Evolutionary conservation across 1,284 basidiomycete species (phyloP).

Genomic region (Cronartium quercuum): DNA sequence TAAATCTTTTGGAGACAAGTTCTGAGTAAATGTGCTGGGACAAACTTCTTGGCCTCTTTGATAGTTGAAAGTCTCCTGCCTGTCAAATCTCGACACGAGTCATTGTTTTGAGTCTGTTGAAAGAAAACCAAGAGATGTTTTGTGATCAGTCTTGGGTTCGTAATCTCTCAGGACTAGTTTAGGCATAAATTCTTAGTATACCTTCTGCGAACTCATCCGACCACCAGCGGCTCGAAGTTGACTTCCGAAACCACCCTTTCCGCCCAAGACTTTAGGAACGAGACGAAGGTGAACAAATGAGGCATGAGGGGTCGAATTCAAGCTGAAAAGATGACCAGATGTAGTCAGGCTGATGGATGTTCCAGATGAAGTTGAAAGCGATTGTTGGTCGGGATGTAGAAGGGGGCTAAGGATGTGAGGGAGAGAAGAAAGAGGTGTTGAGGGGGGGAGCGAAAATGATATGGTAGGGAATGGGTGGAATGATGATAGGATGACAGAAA

Average conservation of each 20-base stretch:
- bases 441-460: constrained; percentile 13
- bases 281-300: constrained; percentile 45
- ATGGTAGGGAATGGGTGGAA: constrained; percentile 35
- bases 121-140: not conserved
- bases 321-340: not conserved
- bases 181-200: constrained; percentile 44
- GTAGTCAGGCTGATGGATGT: constrained; percentile 10
- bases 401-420: constrained; percentile 18
- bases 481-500: constrained; percentile 19
- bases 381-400: constrained; percentile 6
- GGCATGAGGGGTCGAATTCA: constrained; percentile 1
- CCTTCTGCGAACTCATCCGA: constrained; percentile 92
- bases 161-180: not conserved
- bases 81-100: constrained; percentile 86
- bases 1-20: not conserved
- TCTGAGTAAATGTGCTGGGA: constrained; percentile 40
- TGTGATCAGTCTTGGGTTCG: not conserved
- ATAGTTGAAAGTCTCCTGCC: constrained; percentile 84
- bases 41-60: constrained; percentile 87
- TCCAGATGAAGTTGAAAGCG: constrained; percentile 20
- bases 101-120: constrained; percentile 65
- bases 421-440: constrained; percentile 10
- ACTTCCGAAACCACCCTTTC: constrained; percentile 95
- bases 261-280: constrained; percentile 61
- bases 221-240: constrained; percentile 94